Percentiles rank a stretch among this genome's conserved stretches.
Conservation (phyloP, 768 basidiomycete species). For the Russula sp. region DNA sequence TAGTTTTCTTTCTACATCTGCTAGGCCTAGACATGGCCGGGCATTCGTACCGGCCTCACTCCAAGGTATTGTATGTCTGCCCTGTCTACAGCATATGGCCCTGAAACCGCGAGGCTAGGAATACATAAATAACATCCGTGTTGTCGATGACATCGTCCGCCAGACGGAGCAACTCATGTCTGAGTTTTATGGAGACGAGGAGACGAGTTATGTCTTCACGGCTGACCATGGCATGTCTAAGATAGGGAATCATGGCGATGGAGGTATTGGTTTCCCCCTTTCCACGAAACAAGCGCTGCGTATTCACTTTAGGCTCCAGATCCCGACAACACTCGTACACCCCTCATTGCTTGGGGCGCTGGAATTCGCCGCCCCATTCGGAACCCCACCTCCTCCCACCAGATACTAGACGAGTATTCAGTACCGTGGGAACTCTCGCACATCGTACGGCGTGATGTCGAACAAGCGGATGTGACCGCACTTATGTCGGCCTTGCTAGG, state of each 20-base stretch:
- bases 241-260: slow-evolving; percentile 88
- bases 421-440: slow-evolving; percentile 57
- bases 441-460: slow-evolving; percentile 67
- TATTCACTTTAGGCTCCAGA: slow-evolving; percentile 44
- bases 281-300: slow-evolving; percentile 1
- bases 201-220: slow-evolving; percentile 76
- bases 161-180: slow-evolving; percentile 59
- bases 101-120: slow-evolving; percentile 45
- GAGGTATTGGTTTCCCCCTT: slow-evolving; percentile 48
- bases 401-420: slow-evolving; percentile 63
- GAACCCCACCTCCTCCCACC: slow-evolving; percentile 48
- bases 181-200: slow-evolving; percentile 63
- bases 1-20: slow-evolving; percentile 80
- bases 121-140: slow-evolving; percentile 81
- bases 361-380: slow-evolving; percentile 70
- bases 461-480: slow-evolving; percentile 78
- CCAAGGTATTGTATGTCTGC: slow-evolving; percentile 46
- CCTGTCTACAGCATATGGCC: neutral
- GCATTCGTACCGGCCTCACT: slow-evolving; percentile 81
- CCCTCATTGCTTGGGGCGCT: slow-evolving; percentile 77
- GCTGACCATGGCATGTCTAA: slow-evolving; percentile 90
- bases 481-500: slow-evolving; percentile 77
- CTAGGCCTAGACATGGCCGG: slow-evolving; percentile 85
- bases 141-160: slow-evolving; percentile 71
- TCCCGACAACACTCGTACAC: slow-evolving; percentile 85